Conservation (phyloP, 2,329 filamentous ascomycete species). For the Calonectria crousiana region DNA sequence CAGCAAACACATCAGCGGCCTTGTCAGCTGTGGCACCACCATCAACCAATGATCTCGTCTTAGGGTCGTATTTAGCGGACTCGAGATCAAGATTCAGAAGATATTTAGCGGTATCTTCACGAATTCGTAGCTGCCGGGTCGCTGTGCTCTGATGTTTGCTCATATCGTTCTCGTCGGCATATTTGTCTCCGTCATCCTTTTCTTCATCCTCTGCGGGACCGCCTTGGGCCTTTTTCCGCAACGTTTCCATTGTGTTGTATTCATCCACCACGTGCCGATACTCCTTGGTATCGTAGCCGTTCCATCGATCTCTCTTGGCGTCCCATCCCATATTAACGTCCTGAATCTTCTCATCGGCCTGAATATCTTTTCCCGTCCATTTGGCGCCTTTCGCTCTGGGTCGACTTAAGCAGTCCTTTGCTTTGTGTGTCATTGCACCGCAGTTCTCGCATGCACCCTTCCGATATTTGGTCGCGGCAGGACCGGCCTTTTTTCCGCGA, state of each 20-base stretch:
- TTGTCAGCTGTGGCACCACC: conserved; percentile 84
- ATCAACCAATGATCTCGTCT: conserved; percentile 92
- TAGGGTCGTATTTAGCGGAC: conserved; percentile 97
- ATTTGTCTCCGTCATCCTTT: conserved; percentile 75
- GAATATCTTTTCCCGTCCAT: conserved; percentile 93
- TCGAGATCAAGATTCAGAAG: conserved; percentile 94
- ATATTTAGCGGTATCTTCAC: conserved; percentile 98
- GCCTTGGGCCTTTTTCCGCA: conserved; percentile 69
- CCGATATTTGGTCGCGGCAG: conserved; percentile 94
- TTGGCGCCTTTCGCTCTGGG: conserved; percentile 91
- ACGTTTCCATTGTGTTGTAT: conserved; percentile 85
- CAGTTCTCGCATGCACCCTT: conserved; percentile 99
- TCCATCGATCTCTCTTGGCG: conserved; percentile 97
- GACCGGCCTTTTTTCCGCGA: conserved; percentile 84
- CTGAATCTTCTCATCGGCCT: conserved; percentile 89
- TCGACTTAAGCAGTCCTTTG: conserved; percentile 90
- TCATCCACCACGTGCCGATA: conserved; percentile 90
- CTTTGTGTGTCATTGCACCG: conserved; percentile 96
- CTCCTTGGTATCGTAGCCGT: conserved; percentile 93
- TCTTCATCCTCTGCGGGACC: conserved; percentile 63
- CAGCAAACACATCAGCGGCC: conserved; percentile 85
- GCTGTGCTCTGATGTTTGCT: conserved; percentile 91
- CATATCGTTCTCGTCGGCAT: conserved; percentile 97
- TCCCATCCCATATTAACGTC: conserved; percentile 94
- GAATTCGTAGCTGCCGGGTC: conserved; percentile 88